phyloP scores from a whole-genome alignment of 2,329 filamentous ascomycete species.

The Thyridium curvatum region DNA sequence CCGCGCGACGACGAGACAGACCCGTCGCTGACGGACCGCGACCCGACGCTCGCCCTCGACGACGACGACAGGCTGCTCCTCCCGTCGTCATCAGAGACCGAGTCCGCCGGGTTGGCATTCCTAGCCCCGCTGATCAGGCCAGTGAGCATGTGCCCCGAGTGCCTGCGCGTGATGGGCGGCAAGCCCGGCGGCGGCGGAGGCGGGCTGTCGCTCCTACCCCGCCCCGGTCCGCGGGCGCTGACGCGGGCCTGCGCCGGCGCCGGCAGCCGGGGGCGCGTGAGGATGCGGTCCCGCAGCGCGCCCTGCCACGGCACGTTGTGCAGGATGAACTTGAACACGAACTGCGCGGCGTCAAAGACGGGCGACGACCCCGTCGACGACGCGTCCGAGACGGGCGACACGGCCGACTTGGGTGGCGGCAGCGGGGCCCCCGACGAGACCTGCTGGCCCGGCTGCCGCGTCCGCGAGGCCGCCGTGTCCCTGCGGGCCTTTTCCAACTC shows the following conservation, averaged over 20 bases:
- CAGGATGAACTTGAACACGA: constrained; percentile 69
- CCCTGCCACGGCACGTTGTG: constrained; percentile 33
- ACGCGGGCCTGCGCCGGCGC: constrained; percentile 62
- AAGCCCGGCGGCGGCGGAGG: constrained; percentile 28
- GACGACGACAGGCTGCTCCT: constrained; percentile 2
- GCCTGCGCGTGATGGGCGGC: constrained; percentile 36
- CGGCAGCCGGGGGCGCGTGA: constrained; percentile 64
- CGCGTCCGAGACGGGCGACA: constrained; percentile 35
- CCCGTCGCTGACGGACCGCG: no score
- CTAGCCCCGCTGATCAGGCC: constrained; percentile 44
- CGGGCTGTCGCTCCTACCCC: constrained; percentile 27
- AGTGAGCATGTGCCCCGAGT: constrained; percentile 38
- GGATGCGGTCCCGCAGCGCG: constrained; percentile 47
- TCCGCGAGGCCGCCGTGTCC: constrained; percentile 40
- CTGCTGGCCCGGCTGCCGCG: constrained; percentile 12
- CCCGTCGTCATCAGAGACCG: constrained; percentile 6
- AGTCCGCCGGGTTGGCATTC: constrained; percentile 31
- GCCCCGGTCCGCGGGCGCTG: constrained; percentile 23
- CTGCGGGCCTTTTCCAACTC: constrained; percentile 43
- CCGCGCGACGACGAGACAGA: no score
- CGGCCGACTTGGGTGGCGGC: constrained; percentile 30
- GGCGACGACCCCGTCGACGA: constrained; percentile 51
- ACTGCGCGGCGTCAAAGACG: constrained; percentile 48
- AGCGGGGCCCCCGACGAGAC: constrained; percentile 17
- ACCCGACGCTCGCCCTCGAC: no score